Conservation (phyloP, 768 basidiomycete species). For the Psilocybe sp. region DNA sequence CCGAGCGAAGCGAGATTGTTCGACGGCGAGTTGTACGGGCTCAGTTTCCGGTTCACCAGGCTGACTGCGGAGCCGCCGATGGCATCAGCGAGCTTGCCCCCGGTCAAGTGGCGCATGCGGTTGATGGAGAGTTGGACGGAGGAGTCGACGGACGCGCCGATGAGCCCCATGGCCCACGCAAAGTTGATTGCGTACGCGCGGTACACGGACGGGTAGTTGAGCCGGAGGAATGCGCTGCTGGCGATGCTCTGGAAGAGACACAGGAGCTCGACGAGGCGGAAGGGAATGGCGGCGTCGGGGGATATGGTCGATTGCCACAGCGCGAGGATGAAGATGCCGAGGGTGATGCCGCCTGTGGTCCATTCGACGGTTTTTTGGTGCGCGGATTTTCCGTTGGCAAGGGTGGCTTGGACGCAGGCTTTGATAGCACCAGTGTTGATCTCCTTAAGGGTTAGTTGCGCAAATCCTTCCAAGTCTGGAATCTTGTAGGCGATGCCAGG, state of each 20-base stretch:
- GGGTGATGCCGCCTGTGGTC: conserved; percentile 63
- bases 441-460: conserved; percentile 71
- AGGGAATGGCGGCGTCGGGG: conserved; percentile 60
- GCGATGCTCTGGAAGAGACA: conserved; percentile 85
- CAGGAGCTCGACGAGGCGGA: conserved; percentile 79
- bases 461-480: conserved; percentile 90
- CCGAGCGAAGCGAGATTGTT: conserved; percentile 2
- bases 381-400: conserved; percentile 88
- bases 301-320: conserved; percentile 53
- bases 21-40: conserved; percentile 64
- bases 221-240: conserved; percentile 69
- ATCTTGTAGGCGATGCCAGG: conserved; percentile 82
- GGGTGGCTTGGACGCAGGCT: conserved; percentile 88
- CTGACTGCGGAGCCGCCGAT: conserved; percentile 61
- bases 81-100: conserved; percentile 66
- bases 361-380: conserved; percentile 75
- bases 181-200: conserved; percentile 83
- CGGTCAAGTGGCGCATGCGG: conserved; percentile 78
- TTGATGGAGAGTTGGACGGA: conserved; percentile 77
- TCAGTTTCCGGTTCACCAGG: conserved; percentile 77
- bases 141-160: conserved; percentile 49
- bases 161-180: conserved; percentile 82
- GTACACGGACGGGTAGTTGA: conserved; percentile 88
- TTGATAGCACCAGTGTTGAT: conserved; percentile 68
- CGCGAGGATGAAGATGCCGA: conserved; percentile 64